A percentile compares a stretch with the other conserved stretches of the same genome.
phyloP scores from a whole-genome alignment of 192 early-diverging fungal species.

The Cetraspora pellucida region DNA sequence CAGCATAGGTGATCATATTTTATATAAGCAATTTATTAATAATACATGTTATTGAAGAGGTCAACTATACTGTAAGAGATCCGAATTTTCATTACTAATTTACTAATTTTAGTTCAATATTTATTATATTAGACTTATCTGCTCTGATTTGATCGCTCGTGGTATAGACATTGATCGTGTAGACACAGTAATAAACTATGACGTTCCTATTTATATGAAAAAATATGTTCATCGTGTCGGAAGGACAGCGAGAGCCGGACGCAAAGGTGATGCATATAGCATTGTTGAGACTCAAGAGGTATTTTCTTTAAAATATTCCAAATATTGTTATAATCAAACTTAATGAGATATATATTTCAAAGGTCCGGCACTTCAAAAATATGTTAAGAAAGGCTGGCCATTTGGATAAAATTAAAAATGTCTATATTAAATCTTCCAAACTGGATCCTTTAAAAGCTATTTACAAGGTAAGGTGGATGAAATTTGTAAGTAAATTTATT shows the following conservation, averaged over 20 bases:
- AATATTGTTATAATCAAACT: not conserved
- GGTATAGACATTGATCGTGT: constrained; percentile 88
- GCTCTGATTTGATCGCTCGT: constrained; percentile 86
- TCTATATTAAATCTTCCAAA: constrained; percentile 47
- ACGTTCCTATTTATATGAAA: constrained; percentile 78
- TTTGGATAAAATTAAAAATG: constrained; percentile 52
- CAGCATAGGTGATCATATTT: too few species aligned
- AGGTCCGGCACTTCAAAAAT: constrained; percentile 67
- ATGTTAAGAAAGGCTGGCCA: constrained; percentile 71
- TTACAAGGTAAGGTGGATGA: not conserved
- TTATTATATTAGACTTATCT: constrained; percentile 57
- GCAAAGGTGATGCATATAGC: constrained; percentile 77
- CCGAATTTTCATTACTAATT: constrained; percentile 6
- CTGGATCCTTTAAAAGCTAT: constrained; percentile 5
- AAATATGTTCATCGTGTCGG: constrained; percentile 94
- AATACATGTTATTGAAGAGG: too few species aligned
- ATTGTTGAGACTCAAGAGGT: constrained; percentile 68
- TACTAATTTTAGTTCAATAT: not conserved
- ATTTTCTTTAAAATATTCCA: not conserved
- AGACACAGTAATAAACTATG: constrained; percentile 82
- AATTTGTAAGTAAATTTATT: not conserved
- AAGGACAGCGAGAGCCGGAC: constrained; percentile 86
- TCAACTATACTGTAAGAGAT: too few species aligned
- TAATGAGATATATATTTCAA: not conserved
- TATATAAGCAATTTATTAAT: too few species aligned